These are phyloP conservation scores for Laguncularia racemosa DNA, from an alignment of 345 rosid species.

Conservation along the genomic window DNA sequence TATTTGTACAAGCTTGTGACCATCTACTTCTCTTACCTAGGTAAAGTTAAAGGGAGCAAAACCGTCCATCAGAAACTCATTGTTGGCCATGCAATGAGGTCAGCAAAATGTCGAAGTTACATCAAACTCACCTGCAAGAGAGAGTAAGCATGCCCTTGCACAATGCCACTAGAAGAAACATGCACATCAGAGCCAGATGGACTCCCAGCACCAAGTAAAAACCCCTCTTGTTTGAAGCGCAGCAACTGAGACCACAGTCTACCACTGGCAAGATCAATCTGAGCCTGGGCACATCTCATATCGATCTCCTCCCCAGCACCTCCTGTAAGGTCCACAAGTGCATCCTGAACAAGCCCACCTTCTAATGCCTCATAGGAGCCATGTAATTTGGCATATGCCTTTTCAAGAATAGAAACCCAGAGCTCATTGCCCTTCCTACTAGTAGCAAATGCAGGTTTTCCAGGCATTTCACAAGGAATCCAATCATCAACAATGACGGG, in stretches of 20 bases:
- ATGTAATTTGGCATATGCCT: conserved; percentile 97
- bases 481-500: conserved; percentile 99
- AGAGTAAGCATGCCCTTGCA: conserved; percentile 99
- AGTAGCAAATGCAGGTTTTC: conserved; percentile 98
- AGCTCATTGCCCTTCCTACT: conserved; percentile 86
- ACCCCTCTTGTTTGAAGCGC: conserved; percentile 97
- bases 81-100: neutral
- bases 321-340: conserved; percentile 98
- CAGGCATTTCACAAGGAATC: conserved; percentile 96
- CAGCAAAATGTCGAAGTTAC: neutral
- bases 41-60: conserved; percentile 2
- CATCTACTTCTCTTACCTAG: conserved; percentile 98
- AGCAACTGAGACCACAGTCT: conserved; percentile 97
- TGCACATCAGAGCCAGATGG: conserved; percentile 99
- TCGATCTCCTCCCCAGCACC: conserved; percentile 99
- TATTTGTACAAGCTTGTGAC: conserved; percentile 97
- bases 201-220: conserved; percentile 99
- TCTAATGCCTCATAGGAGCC: conserved; percentile 99
- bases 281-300: conserved; percentile 98
- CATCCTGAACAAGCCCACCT: conserved; percentile 99
- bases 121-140: conserved; percentile 61
- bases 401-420: conserved; percentile 96
- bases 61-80: neutral
- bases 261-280: conserved; percentile 99
- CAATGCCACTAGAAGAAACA: conserved; percentile 97